A percentile compares a stretch with the other conserved stretches of the same genome.
Conservation (phyloP, 129 eudicot species). For the Apium graveolens region DNA sequence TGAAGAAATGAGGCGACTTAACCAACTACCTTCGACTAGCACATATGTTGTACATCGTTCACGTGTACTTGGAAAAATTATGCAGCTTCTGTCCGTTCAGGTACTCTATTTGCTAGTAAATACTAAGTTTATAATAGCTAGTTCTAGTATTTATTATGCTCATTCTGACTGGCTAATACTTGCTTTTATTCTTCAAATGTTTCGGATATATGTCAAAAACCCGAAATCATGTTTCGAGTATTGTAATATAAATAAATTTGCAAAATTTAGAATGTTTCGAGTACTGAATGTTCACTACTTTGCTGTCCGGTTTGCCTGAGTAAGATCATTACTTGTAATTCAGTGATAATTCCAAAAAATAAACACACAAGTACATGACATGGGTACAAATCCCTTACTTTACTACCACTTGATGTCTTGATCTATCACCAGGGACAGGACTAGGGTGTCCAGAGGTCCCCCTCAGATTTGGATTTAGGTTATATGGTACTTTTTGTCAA, state of each 20-base stretch:
- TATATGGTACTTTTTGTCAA: background rate
- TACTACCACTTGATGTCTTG: background rate
- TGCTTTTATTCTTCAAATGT: background rate
- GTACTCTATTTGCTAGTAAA: slow-evolving; percentile 17
- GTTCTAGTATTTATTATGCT: background rate
- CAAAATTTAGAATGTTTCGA: no score
- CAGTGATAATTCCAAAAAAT: background rate
- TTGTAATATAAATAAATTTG: background rate
- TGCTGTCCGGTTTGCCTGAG: background rate
- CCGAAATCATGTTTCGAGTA: background rate
- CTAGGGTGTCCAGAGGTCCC: background rate
- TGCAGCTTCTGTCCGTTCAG: slow-evolving; percentile 75
- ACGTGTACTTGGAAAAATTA: slow-evolving; percentile 56
- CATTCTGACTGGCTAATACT: background rate
- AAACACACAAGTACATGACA: background rate
- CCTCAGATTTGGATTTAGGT: background rate
- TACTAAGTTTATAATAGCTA: background rate
- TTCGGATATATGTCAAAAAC: background rate
- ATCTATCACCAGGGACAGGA: background rate
- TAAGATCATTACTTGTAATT: background rate
- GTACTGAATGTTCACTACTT: background rate
- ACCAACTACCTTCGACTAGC: slow-evolving; percentile 60
- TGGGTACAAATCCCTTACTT: background rate
- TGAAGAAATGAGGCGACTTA: slow-evolving; percentile 64
- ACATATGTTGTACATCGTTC: slow-evolving; percentile 64